A percentile compares a stretch with the other conserved stretches of the same genome.
Conservation (phyloP, 2,329 filamentous ascomycete species). For the Lachnellula arida region DNA sequence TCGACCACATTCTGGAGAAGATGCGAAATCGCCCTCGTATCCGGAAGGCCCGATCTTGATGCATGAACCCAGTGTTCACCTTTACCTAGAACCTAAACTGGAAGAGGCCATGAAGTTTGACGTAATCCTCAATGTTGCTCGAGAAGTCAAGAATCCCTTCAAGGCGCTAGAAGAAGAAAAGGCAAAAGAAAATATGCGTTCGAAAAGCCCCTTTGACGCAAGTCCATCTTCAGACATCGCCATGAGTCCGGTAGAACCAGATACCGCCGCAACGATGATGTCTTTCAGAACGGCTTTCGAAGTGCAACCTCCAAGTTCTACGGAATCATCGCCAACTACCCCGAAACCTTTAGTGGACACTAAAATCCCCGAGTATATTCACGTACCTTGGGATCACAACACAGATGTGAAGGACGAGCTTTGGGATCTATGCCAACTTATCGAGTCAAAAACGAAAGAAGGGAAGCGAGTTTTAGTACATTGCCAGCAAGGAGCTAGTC, state of each 20-base stretch:
- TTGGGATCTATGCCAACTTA: conserved; percentile 68
- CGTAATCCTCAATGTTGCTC: conserved; percentile 78
- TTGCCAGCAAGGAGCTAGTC: conserved; percentile 81
- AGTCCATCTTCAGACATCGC: conserved; percentile 25
- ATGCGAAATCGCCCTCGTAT: conserved; percentile 77
- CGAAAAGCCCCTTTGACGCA: conserved; percentile 27
- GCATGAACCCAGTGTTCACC: conserved; percentile 70
- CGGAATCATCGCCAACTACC: conserved; percentile 44
- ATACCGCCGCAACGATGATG: conserved; percentile 53
- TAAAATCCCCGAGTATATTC: conserved; percentile 72
- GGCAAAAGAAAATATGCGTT: conserved; percentile 19
- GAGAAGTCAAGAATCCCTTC: conserved; percentile 77
- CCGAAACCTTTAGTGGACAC: conserved; percentile 46
- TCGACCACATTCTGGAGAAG: conserved; percentile 69
- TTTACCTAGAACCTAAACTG: conserved; percentile 75
- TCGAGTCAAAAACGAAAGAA: conserved; percentile 65
- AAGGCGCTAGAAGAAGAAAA: conserved; percentile 34
- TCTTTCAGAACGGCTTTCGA: conserved; percentile 60
- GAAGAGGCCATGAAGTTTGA: conserved; percentile 75
- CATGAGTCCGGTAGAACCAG: conserved; percentile 25
- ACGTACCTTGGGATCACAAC: conserved; percentile 85
- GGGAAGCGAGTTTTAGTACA: conserved; percentile 78
- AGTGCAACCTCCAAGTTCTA: conserved; percentile 38
- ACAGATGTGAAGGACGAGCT: conserved; percentile 78
- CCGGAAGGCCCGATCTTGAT: conserved; percentile 79